These are phyloP conservation scores for Alternaria metachromatica DNA, from an alignment of 2,329 filamentous ascomycete species.

Conservation along the genomic window DNA sequence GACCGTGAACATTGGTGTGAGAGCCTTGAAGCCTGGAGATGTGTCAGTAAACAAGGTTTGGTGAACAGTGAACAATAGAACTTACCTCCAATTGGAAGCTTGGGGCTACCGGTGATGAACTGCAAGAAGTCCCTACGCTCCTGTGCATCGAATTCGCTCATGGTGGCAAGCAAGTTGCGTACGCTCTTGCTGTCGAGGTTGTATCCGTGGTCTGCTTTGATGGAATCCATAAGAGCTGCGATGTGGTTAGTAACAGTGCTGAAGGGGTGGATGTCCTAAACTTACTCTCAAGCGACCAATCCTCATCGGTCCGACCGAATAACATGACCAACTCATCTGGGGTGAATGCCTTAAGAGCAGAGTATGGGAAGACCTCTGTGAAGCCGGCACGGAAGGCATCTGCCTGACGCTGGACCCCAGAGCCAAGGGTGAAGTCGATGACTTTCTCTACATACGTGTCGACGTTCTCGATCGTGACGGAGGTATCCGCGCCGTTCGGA, in stretches of 20 bases:
- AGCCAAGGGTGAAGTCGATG: constrained; percentile 88
- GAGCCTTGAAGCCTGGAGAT: constrained; percentile 83
- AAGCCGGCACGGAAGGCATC: constrained; percentile 92
- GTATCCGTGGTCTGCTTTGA: constrained; percentile 98
- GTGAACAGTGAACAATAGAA: neutral
- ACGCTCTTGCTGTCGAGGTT: constrained; percentile 98
- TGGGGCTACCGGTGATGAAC: constrained; percentile 97
- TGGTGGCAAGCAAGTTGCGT: constrained; percentile 87
- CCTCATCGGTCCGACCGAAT: constrained; percentile 90
- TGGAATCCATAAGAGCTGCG: constrained; percentile 90
- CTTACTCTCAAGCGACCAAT: constrained; percentile 97
- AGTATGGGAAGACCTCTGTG: constrained; percentile 95
- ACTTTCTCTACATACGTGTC: constrained; percentile 86
- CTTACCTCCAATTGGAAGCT: constrained; percentile 95
- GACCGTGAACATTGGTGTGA: constrained; percentile 98
- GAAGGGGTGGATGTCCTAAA: constrained; percentile 22
- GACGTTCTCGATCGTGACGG: constrained; percentile 91
- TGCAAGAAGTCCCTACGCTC: constrained; percentile 93
- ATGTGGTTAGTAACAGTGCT: constrained; percentile 34
- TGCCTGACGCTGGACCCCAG: constrained; percentile 84
- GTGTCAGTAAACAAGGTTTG: neutral
- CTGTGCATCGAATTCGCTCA: constrained; percentile 80
- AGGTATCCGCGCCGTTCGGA: constrained; percentile 73
- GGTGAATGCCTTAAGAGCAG: constrained; percentile 89
- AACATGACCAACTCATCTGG: constrained; percentile 93